Percentiles rank a stretch among this genome's conserved stretches.
These are phyloP conservation scores for Mallotus nudiflorus DNA, from an alignment of 345 rosid species.

Conservation along the genomic window DNA sequence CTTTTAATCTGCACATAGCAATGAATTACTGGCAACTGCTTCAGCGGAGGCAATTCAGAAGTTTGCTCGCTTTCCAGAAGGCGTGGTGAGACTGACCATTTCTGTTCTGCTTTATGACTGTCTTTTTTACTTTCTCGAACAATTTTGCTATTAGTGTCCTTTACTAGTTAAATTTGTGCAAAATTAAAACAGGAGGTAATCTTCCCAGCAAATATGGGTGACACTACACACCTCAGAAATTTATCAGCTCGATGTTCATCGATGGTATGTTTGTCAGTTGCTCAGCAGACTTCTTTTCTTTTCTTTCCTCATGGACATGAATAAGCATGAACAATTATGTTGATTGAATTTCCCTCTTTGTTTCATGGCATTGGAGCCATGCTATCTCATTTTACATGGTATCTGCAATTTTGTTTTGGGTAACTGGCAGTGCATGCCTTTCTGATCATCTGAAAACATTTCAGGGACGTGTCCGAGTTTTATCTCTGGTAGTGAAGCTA, in stretches of 20 bases:
- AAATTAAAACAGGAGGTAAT: constrained; percentile 52
- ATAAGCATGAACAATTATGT: not conserved
- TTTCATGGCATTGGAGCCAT: no score
- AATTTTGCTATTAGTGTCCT: not conserved
- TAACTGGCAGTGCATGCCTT: not conserved
- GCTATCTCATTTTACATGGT: not conserved
- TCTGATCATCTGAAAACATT: constrained; percentile 27
- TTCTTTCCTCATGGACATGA: not conserved
- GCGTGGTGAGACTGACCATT: constrained; percentile 50
- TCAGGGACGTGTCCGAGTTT: constrained; percentile 80
- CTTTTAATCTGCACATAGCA: constrained; percentile 42
- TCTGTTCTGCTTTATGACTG: constrained; percentile 6
- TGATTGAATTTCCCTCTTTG: not conserved
- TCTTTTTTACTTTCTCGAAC: not conserved
- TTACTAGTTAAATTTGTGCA: constrained; percentile 3
- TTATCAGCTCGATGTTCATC: constrained; percentile 63
- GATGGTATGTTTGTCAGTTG: constrained; percentile 47
- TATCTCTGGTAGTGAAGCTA: constrained; percentile 84
- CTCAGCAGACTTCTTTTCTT: not conserved
- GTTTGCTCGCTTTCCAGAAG: constrained; percentile 61
- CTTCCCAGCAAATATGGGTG: constrained; percentile 54
- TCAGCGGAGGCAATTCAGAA: constrained; percentile 64
- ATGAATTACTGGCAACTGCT: constrained; percentile 77
- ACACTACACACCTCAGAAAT: constrained; percentile 65
- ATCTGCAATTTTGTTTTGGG: not conserved